These are phyloP conservation scores for Dioscorea zingiberensis DNA, from an alignment of 106 monocot genomes.

Conservation along the genomic window DNA sequence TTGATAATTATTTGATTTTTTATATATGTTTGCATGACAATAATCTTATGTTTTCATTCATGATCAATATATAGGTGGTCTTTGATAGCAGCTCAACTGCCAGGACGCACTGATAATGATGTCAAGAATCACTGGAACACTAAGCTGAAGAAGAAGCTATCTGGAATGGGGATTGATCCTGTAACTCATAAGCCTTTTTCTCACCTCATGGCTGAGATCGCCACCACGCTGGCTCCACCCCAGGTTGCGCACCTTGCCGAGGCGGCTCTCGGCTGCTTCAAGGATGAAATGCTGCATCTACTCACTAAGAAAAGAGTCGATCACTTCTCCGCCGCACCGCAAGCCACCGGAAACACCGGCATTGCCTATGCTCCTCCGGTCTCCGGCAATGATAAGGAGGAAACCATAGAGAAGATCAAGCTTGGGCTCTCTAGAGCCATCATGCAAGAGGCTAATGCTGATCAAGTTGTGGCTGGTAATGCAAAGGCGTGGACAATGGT, in stretches of 20 bases:
- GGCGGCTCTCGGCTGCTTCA: constrained; percentile 99
- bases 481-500: constrained; percentile 15
- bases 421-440: constrained; percentile 47
- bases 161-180: constrained; percentile 93
- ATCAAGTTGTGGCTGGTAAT: neutral
- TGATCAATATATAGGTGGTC: constrained; percentile 53
- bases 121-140: constrained; percentile 99
- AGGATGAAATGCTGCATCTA: constrained; percentile 98
- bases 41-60: neutral
- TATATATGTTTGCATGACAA: too few relatives aligned
- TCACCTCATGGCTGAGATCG: constrained; percentile 96
- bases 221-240: constrained; percentile 76
- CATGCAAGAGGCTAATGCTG: constrained; percentile 22
- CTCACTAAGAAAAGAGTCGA: constrained; percentile 72
- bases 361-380: neutral
- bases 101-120: constrained; percentile 93
- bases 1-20: neutral
- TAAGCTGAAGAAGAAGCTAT: constrained; percentile 96
- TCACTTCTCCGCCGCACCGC: constrained; percentile 5
- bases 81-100: constrained; percentile 76
- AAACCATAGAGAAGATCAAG: constrained; percentile 45
- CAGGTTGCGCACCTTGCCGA: constrained; percentile 91
- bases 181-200: constrained; percentile 98
- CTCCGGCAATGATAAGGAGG: constrained; percentile 14
- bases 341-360: neutral